phyloP scores from a whole-genome alignment of 257 asterid species.

The Solanum chiquidenum region DNA sequence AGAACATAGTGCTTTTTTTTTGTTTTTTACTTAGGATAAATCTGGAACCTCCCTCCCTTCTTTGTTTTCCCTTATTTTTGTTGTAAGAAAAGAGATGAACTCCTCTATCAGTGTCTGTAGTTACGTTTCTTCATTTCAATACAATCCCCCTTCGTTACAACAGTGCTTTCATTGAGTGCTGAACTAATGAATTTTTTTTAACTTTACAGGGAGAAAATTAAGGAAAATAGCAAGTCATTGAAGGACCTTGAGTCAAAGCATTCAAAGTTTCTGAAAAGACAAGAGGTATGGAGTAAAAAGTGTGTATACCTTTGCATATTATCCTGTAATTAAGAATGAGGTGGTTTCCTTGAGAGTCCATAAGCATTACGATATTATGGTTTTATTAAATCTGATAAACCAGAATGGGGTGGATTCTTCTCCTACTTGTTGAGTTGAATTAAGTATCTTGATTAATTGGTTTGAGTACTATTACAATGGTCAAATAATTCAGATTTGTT shows the following conservation, averaged over 20 bases:
- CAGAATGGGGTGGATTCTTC: background rate
- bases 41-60: background rate
- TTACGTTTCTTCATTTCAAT: background rate
- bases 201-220: conserved; percentile 64
- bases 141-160: background rate
- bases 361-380: background rate
- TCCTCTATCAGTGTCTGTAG: background rate
- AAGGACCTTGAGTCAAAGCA: conserved; percentile 79
- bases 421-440: background rate
- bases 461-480: background rate
- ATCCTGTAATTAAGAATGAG: background rate
- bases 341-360: background rate
- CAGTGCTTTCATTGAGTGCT: background rate
- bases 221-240: conserved; percentile 43
- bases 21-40: background rate
- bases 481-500: background rate
- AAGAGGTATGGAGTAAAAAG: conserved; percentile 46
- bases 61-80: background rate
- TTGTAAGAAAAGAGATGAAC: background rate
- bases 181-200: background rate
- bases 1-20: background rate
- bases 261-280: conserved; percentile 51
- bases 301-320: background rate
- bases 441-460: background rate
- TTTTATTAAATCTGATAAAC: background rate